These are phyloP conservation scores for Brasenia schreberi DNA, from an alignment of 164 flowering plant species.

Conservation along the genomic window DNA sequence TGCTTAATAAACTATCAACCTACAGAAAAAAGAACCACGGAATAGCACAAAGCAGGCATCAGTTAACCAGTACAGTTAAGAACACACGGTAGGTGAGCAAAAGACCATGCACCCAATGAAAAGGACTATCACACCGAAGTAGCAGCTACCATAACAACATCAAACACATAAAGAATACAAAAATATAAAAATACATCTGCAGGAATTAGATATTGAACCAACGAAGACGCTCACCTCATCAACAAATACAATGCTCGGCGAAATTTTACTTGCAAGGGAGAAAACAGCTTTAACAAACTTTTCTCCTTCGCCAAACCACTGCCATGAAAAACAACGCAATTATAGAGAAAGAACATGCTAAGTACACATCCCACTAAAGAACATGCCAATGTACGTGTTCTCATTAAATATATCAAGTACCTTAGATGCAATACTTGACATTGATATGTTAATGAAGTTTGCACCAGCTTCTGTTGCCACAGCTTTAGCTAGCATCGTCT, in stretches of 20 bases:
- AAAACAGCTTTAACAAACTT: conserved; percentile 93
- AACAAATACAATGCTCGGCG: conserved; percentile 90
- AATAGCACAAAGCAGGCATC: not conserved
- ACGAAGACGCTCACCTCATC: conserved; percentile 58
- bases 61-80: not conserved
- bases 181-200: too few relatives aligned
- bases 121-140: not conserved
- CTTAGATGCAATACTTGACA: conserved; percentile 98
- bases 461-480: conserved; percentile 99
- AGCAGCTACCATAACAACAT: not conserved
- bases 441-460: conserved; percentile 87
- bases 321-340: conserved; percentile 8
- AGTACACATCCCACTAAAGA: not conserved
- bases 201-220: too few relatives aligned
- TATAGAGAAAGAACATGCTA: not conserved
- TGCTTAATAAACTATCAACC: conserved; percentile 34
- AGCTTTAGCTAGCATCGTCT: conserved; percentile 97
- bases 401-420: conserved; percentile 9
- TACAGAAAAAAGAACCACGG: conserved; percentile 8
- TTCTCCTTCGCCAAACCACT: conserved; percentile 99
- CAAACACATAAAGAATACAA: too few relatives aligned
- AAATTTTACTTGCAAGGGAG: conserved; percentile 93
- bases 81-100: too few relatives aligned
- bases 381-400: not conserved
- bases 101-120: too few relatives aligned